Conservation (phyloP, 352 stramenopile genomes). For the Bremia lactucae region DNA sequence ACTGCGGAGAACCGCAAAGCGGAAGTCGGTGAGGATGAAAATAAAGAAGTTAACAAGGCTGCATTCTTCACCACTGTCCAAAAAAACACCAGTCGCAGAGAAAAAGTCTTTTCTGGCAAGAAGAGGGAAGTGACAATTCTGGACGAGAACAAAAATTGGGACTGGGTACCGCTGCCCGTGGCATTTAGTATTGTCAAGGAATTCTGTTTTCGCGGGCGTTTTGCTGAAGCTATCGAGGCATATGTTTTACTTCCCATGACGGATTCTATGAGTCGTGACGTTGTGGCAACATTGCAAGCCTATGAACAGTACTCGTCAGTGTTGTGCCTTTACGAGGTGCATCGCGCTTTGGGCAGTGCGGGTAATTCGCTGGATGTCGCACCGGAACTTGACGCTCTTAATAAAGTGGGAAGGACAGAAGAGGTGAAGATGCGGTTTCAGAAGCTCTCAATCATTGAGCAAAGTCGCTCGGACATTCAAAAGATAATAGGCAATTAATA, state of each 20-base stretch:
- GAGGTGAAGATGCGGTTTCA: constrained; percentile 41
- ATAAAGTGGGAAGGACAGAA: constrained; percentile 29
- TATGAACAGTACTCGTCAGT: constrained; percentile 48
- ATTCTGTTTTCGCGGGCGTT: constrained; percentile 43
- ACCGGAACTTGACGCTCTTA: constrained; percentile 36
- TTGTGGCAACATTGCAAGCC: constrained; percentile 30
- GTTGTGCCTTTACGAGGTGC: constrained; percentile 36
- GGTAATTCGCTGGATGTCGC: constrained; percentile 30
- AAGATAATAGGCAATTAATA: constrained; percentile 24
- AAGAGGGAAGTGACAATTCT: constrained; percentile 4
- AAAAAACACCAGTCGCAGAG: not conserved
- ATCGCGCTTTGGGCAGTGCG: constrained; percentile 16
- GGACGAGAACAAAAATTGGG: constrained; percentile 10
- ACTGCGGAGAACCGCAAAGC: not conserved
- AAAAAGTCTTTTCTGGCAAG: constrained; percentile 8
- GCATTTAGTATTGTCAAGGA: constrained; percentile 30
- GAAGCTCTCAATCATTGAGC: constrained; percentile 28
- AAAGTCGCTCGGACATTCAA: constrained; percentile 46
- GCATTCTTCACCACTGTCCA: not conserved
- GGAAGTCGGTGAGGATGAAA: constrained; percentile 10
- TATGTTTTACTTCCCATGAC: constrained; percentile 33
- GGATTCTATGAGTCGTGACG: constrained; percentile 16
- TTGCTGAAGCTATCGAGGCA: constrained; percentile 37
- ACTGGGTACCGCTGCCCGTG: constrained; percentile 21
- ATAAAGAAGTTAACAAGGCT: constrained; percentile 2